Base-by-base conservation (phyloP, 441 rosid genomes). In the Viola pubescens region DNA sequence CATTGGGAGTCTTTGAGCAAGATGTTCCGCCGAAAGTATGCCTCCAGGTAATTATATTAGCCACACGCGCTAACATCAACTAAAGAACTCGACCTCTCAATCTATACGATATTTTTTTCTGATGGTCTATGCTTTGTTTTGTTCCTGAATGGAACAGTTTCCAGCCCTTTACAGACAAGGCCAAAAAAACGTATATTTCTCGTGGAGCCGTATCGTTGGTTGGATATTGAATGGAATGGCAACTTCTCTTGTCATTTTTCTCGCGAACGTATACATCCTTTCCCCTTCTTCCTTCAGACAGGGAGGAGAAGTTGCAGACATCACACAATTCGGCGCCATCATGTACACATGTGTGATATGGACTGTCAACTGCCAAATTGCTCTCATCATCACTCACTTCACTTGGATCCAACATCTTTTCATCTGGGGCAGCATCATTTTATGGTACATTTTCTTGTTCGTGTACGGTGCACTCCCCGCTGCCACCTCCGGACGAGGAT, bases 101-200 rank as follows among this genome's bases (percentile, higher is more conserved):
- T 2, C 34, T 2, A 26, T 2, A 26, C 3, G 34, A 26, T 26
- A 26, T 26, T 26, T 26, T 26, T n/a, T 56, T 48, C 57, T 58
- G 53, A 58, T 59, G 13, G 10, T 43, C 46, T 43, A 48, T 14
- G 5, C 5, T 43, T 44, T 16, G 19, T n/a, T 59, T 13, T 40
- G 7, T 46, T 50, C 5, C 12, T 53, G 11, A 7, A 64, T 51
- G 59, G n/a, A 62, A 63, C 75, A 87, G 95, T 87, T 84, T 65
- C 91, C 87, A 4, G 86, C 87, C 41, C 77, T 85, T 7, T 85
- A 87, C 60, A 82, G 70, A 41, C 87, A 82, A 76, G 95, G 95
- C 19, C 89, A 78, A 14, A 76, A 72, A 67, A 82, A 85, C 43
- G 60, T 78, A 39, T 60, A 70, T 72, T 82, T 87, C 72, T 67